phyloP scores from a whole-genome alignment of 441 rosid genomes.

The Kokia cookei region DNA sequence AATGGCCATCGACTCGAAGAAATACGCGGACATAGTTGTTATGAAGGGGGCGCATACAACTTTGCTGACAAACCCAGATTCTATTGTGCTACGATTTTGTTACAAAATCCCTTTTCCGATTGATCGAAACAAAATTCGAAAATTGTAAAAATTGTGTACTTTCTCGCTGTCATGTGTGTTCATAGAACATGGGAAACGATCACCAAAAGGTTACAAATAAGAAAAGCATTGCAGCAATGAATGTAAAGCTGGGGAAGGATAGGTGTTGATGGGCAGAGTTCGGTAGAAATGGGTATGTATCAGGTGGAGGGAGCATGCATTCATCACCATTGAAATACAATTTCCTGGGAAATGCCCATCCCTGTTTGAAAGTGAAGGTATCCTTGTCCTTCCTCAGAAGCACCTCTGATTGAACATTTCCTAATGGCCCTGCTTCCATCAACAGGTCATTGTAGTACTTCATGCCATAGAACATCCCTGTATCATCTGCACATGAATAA shows the following conservation, averaged over 20 bases:
- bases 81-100: background rate
- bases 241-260: slow-evolving; percentile 21
- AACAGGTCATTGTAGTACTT: slow-evolving; percentile 50
- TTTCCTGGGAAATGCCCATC: slow-evolving; percentile 71
- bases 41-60: background rate
- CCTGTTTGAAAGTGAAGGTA: slow-evolving; percentile 56
- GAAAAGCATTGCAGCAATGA: slow-evolving; percentile 27
- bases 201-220: slow-evolving; percentile 24
- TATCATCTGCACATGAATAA: slow-evolving; percentile 43
- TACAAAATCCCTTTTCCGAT: background rate
- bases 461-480: slow-evolving; percentile 60
- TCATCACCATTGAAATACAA: slow-evolving; percentile 64
- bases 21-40: background rate
- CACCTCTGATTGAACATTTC: slow-evolving; percentile 64
- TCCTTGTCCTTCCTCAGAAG: slow-evolving; percentile 56
- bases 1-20: no score
- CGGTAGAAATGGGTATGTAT: slow-evolving; percentile 74
- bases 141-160: background rate
- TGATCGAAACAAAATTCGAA: slow-evolving; percentile 4
- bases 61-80: background rate
- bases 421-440: slow-evolving; percentile 59
- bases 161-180: background rate
- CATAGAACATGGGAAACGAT: background rate
- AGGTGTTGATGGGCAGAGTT: slow-evolving; percentile 36
- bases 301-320: slow-evolving; percentile 82